phyloP scores from a whole-genome alignment of 2,329 filamentous ascomycete species.

The Aspergillus brasiliensis region DNA sequence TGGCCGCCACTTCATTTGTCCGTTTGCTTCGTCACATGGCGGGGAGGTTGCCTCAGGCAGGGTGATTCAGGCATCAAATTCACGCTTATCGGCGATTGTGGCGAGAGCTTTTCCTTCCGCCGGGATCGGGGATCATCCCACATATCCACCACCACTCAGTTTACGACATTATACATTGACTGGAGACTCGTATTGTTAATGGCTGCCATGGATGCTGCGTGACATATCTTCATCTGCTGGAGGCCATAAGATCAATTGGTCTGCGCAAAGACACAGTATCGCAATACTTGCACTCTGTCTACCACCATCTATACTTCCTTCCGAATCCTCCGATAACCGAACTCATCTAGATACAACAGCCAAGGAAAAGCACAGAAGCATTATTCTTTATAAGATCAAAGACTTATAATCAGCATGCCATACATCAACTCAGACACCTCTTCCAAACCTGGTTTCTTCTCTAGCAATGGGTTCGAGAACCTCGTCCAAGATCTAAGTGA shows the following conservation, averaged over 20 bases:
- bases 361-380: not conserved
- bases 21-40: slow-evolving; percentile 25
- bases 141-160: too few relatives aligned
- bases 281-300: not conserved
- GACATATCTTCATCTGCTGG: not conserved
- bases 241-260: too few relatives aligned
- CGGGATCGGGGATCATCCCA: not conserved
- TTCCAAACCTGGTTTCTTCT: slow-evolving; percentile 9
- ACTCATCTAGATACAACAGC: not conserved
- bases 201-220: not conserved
- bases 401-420: slow-evolving; percentile 31
- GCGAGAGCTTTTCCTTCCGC: slow-evolving; percentile 9
- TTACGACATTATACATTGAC: not conserved
- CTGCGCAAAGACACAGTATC: not conserved
- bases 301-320: not conserved
- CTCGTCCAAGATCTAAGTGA: slow-evolving; percentile 74
- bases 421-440: slow-evolving; percentile 28
- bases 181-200: not conserved
- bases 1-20: slow-evolving; percentile 36
- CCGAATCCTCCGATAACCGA: not conserved
- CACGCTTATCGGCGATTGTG: slow-evolving; percentile 26
- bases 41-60: slow-evolving; percentile 24
- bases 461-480: slow-evolving; percentile 58
- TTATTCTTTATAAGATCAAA: not conserved
- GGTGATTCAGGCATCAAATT: slow-evolving; percentile 2